These are phyloP conservation scores for Xylaria sp. DNA, from an alignment of 2,329 filamentous ascomycete genomes.

Conservation along the genomic window DNA sequence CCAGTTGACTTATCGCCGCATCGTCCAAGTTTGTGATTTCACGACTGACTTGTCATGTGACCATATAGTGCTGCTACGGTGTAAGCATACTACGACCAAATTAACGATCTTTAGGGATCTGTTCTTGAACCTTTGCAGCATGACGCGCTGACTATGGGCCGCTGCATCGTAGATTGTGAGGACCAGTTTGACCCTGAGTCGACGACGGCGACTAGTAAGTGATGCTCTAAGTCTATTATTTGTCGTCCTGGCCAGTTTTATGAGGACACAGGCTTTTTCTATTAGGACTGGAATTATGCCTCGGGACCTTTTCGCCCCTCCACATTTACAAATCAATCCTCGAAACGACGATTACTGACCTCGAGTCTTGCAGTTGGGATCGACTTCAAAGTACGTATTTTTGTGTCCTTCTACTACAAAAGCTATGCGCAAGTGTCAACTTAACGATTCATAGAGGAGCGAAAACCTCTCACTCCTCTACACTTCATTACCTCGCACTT, in stretches of 20 bases:
- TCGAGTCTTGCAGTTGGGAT: conserved; percentile 55
- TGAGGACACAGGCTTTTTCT: neutral
- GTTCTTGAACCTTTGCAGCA: neutral
- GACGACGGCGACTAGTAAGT: conserved; percentile 59
- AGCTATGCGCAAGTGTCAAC: neutral
- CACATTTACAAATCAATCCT: neutral
- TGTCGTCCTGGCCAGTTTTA: neutral
- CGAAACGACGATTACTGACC: neutral
- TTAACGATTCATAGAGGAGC: neutral
- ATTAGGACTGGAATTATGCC: too few relatives aligned
- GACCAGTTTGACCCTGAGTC: conserved; percentile 67
- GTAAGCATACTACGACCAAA: conserved; percentile 31
- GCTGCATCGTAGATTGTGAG: conserved; percentile 55
- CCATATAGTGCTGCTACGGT: conserved; percentile 61
- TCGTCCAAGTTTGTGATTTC: conserved; percentile 8
- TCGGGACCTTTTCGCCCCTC: too few relatives aligned
- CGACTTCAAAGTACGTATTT: conserved; percentile 61
- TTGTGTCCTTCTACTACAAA: neutral
- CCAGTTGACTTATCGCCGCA: too few relatives aligned
- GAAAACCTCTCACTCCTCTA: neutral
- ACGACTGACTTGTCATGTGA: conserved; percentile 19
- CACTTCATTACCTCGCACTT: neutral
- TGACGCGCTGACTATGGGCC: conserved; percentile 15
- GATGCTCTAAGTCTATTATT: neutral
- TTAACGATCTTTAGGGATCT: neutral